A percentile compares a stretch with the other conserved stretches of the same genome.
phyloP scores from a whole-genome alignment of 1,284 basidiomycete species.

The Ustilago esculenta region DNA sequence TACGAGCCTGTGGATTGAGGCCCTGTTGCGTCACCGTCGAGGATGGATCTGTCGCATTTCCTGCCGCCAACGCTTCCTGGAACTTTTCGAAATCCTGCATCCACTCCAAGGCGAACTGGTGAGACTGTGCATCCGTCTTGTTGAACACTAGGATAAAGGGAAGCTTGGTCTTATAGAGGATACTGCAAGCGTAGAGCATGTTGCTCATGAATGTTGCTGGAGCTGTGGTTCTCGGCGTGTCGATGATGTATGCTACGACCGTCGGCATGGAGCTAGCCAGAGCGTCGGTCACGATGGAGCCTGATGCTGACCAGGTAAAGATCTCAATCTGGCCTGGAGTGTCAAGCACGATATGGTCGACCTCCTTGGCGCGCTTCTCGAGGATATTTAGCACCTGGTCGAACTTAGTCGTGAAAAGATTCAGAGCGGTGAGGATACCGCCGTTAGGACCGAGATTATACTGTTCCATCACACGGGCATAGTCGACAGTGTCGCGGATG shows the following conservation, averaged over 20 bases:
- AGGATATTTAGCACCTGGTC: constrained; percentile 93
- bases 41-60: constrained; percentile 70
- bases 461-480: constrained; percentile 99
- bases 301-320: constrained; percentile 99
- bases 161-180: constrained; percentile 96
- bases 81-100: constrained; percentile 93
- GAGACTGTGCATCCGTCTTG: constrained; percentile 90
- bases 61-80: constrained; percentile 70
- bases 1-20: constrained; percentile 21
- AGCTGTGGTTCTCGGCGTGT: constrained; percentile 91
- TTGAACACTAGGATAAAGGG: constrained; percentile 99
- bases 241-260: constrained; percentile 95
- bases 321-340: constrained; percentile 99
- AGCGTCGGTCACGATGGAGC: constrained; percentile 98
- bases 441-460: constrained; percentile 99
- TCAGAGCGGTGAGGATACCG: constrained; percentile 94
- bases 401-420: constrained; percentile 98
- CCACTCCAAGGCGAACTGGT: constrained; percentile 94
- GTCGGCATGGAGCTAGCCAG: constrained; percentile 91
- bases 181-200: constrained; percentile 99
- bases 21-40: constrained; percentile 31
- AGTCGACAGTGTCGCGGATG: constrained; percentile 96
- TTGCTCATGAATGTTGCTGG: constrained; percentile 99
- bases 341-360: constrained; percentile 91
- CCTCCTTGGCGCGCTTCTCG: constrained; percentile 85